Base-by-base conservation (phyloP, 176 grass and related monocot genomes). In the Oryza nivara region DNA sequence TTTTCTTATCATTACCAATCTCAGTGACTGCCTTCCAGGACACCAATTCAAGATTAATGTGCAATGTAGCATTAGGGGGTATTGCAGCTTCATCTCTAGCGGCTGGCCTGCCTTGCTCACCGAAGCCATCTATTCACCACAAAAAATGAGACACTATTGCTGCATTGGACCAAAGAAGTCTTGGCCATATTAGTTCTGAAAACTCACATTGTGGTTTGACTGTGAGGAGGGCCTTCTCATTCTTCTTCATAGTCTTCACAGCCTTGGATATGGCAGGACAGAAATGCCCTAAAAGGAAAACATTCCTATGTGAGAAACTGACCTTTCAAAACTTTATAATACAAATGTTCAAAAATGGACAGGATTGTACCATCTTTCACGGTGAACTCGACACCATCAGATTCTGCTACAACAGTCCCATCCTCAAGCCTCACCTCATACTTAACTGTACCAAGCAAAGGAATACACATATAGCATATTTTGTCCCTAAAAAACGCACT, bases 231-330 rank as follows among this genome's bases (percentile, higher is more conserved):
- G 73, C 87, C 88, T 86, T 96, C 83, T 96, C 94, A 4, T 86
- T 86, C 82, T 90, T 96, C 82, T 96, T 96, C 94, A 96, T 96
- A 23, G 89, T 93, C 73, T 93, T 96, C 68, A 93, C 87, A 82
- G 91, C 85, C 81, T 88, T 96, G 5, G 94, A 77, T 77, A 93
- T 74, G 45, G 94, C 91, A 74, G 94, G 89, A 78, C 94, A 93
- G 84, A 96, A 96, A 77, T 82, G 61, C 13, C 94, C 94, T 96
- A 76, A 43, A 68, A 78, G 76, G 22, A 72, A 13, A 90, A 80
- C 13, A 77, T 36, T 76, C 26, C 65, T 14, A 25, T 25, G 72
- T 81, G 23, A 92, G 73, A 68, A 81, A 52, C 73, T 72, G 48
- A 43, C 23, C 23, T 22, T 85, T n/a, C 17, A 85, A 81, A 82